Base-by-base conservation (phyloP, 2,329 filamentous ascomycete genomes). In the Chalara sp. region DNA sequence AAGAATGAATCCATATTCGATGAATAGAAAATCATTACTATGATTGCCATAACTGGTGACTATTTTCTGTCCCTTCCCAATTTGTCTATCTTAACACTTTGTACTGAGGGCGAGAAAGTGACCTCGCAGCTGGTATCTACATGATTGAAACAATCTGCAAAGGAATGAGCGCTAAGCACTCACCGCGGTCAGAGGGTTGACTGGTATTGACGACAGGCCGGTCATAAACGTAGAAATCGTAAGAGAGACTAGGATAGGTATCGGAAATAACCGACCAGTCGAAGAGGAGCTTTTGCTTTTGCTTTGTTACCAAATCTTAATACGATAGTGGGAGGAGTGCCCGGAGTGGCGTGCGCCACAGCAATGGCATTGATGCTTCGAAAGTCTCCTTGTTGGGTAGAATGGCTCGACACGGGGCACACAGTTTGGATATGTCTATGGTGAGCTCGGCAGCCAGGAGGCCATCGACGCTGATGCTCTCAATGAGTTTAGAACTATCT, bases 121-220 rank as follows among this genome's bases (percentile, higher is more conserved):
- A 81, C 79, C 11, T 71, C 66, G 65, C 80, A 53, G 1, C 50
- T 44, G 11, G 44, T 21, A 43, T 75, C 68, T 5, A 70, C 64
- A 44, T 80, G 77, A 56, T 80, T 90, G 72, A 89, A 84, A 50
- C 87, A 79, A 64, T 90, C 86, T 1, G 84, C 81, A 35, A 88
- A 1, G 86, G 86, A 65, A 83, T 84, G 57, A 89, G 75, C 7
- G 80, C 80, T 72, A 88, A 80, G 60, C 79, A 79, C 58, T 87
- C 84, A 57, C 77, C 65, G 60, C 68, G 61, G 58, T 63, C 7
- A 29, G 70, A 65, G 54, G 66, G 59, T 62, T 73, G 67, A 54
- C 76, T 73, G 2, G 80, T 83, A 64, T 82, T 83, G 55, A 82
- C 75, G 8, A 84, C 69, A 13, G 80, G 67, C 79, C 80, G 83